These are phyloP conservation scores for Aureobasidium zeae DNA, from an alignment of 2,329 filamentous ascomycete species.

Conservation along the genomic window DNA sequence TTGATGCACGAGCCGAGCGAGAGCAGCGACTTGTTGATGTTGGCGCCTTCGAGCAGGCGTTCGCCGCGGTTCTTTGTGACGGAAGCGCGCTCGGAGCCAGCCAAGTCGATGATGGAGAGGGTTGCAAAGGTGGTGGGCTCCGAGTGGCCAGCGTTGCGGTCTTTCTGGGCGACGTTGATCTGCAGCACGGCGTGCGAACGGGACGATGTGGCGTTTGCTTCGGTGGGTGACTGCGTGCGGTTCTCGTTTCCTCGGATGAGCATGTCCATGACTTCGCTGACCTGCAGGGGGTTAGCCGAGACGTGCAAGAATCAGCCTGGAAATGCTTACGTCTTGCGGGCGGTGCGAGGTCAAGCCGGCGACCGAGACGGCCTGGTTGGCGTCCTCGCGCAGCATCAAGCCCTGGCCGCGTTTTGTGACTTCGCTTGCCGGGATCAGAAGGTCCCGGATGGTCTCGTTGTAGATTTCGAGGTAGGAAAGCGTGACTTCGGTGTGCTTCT, in stretches of 20 bases:
- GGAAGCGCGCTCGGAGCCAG: slow-evolving; percentile 89
- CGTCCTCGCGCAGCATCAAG: slow-evolving; percentile 88
- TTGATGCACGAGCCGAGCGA: slow-evolving; percentile 97
- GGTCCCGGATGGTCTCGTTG: slow-evolving; percentile 95
- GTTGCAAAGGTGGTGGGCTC: slow-evolving; percentile 98
- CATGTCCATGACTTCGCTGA: slow-evolving; percentile 96
- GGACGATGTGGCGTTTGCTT: slow-evolving; percentile 94
- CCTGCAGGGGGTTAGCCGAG: too few relatives aligned
- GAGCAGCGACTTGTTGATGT: slow-evolving; percentile 97
- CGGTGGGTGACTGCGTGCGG: slow-evolving; percentile 91
- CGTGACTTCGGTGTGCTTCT: slow-evolving; percentile 82
- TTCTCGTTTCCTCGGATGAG: slow-evolving; percentile 91
- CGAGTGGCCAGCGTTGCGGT: slow-evolving; percentile 82
- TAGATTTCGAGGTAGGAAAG: slow-evolving; percentile 97
- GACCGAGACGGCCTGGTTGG: slow-evolving; percentile 85
- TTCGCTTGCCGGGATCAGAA: slow-evolving; percentile 63
- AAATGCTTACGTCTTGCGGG: slow-evolving; percentile 61
- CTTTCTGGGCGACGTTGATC: slow-evolving; percentile 91
- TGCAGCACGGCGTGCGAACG: slow-evolving; percentile 95
- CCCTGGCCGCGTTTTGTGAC: slow-evolving; percentile 64
- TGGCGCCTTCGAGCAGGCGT: slow-evolving; percentile 82
- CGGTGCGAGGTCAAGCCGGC: slow-evolving; percentile 84
- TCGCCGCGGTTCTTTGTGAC: slow-evolving; percentile 95
- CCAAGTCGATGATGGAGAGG: slow-evolving; percentile 93
- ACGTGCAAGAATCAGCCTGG: slow-evolving; percentile 22